These are phyloP conservation scores for Corniculantispora saksenae DNA, from an alignment of 2,329 filamentous ascomycete species.

Conservation along the genomic window DNA sequence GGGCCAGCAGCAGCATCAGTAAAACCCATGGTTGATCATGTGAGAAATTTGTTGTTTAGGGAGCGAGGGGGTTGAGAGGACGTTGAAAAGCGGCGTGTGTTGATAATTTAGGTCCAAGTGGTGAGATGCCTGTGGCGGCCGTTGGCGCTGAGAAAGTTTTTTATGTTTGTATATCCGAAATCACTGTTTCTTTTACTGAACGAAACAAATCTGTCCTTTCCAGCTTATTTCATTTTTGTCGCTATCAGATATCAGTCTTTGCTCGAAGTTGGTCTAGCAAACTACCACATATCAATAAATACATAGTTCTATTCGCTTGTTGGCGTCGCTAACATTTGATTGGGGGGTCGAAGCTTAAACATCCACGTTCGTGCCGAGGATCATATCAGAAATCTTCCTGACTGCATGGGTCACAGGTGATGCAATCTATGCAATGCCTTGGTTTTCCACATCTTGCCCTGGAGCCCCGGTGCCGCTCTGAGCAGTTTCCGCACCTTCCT, in stretches of 20 bases:
- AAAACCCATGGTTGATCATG: background rate
- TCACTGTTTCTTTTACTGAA: background rate
- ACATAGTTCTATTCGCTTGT: background rate
- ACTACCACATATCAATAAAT: background rate
- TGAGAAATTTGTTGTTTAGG: background rate
- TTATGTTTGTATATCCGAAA: background rate
- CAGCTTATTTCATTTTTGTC: background rate
- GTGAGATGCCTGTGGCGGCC: background rate
- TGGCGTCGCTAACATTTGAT: no score
- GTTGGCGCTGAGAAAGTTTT: background rate
- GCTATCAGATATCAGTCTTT: background rate
- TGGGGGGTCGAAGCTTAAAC: no score
- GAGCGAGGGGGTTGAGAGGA: background rate
- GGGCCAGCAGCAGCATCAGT: conserved; percentile 22
- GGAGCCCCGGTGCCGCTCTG: no score
- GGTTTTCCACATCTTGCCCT: background rate
- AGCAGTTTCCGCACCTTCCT: no score
- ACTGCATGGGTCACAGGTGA: no score
- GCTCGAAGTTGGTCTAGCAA: background rate
- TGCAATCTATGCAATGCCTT: background rate
- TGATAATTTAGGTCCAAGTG: background rate
- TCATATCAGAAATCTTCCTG: no score
- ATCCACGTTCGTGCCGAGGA: no score
- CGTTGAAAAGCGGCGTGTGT: background rate
- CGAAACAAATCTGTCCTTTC: background rate